Base-by-base conservation (phyloP, 1,284 basidiomycete species). In the Peniophora sp. region DNA sequence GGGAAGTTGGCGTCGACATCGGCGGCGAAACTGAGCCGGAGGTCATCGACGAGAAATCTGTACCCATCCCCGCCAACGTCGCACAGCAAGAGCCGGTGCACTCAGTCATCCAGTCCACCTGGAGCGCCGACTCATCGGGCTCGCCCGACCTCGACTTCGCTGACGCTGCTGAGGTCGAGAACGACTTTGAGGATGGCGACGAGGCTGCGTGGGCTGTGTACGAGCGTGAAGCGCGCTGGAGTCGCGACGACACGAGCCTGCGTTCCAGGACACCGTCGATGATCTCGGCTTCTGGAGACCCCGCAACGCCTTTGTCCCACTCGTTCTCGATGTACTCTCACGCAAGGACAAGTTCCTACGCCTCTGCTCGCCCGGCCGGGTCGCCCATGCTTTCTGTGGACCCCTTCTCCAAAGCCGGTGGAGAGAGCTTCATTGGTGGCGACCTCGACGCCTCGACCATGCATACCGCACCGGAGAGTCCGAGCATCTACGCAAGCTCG, bases 1-100 rank as follows among this genome's bases (percentile, higher is more conserved):
- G 85, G 85, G 85, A 88, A 64, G 78, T 80, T 18, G 83, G 83
- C 47, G 77, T 85, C 69, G 78, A 84, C 51, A 77, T 85, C 59
- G 81, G 73, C 47, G 66, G 69, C 39, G 73, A 83, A 51, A 60
- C 60, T 20, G 62, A 62, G 47, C 57, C 57, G 22, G 61, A 63
- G 56, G 60, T 57, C 11, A 54, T 55, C 27, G 20, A 22, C 14
- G 23, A 45, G 5, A 15, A n/a, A 9, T 45, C 23, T 5, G 37
- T 52, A 60, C 44, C 48, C 54, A 41, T 51, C 53, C 44, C 27
- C 52, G 54, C 62, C 49, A 55, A 59, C 46, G n/a, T n/a, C 18
- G 55, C 60, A 49, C 53, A 62, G 55, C 62, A 61, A 46, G 63
- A 66, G 50, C 37, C 37, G 8, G 27, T 6, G 12, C 27, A 32